Base-by-base conservation (phyloP, 2,329 filamentous ascomycete genomes). In the Diaporthe citriasiana region DNA sequence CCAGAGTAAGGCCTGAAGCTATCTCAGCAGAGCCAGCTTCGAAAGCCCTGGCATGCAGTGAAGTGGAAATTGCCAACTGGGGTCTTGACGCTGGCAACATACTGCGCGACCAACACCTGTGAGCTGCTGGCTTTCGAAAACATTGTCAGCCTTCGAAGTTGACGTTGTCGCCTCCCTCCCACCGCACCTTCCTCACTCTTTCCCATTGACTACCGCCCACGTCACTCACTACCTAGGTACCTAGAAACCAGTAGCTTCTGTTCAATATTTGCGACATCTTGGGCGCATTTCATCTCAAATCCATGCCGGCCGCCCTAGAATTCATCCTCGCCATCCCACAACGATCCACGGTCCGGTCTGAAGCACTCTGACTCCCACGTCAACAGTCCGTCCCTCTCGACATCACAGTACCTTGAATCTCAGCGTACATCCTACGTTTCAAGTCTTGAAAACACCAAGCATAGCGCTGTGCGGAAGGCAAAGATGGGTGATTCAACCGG, bases 161-260 rank as follows among this genome's bases (percentile, higher is more conserved):
- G 42, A 19, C 6, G 15, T 33, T 12, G 56, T 47, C 15, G 25
- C 40, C 4, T 30, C 7, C 57, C 38, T 19, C 30, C 2, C 15
- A 17, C 35, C 35, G 59, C 40, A 40, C 63, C 63, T 66, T 66
- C 63, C 63, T 27, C 38, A 66, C 45, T 66, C 22, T 35, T 66
- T 66, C 27, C 22, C 45, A n/a, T 45, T 40, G 19, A 30, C 59
- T n/a, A 22, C 59, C 27, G 27, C 63, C 45, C 63, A 22, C 38
- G 19, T 56, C 25, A 63, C 40, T 33, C 19, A 38, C 38, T 66
- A 17, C 19, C 27, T 22, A 66, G 15, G 45, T 19, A n/a, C 47
- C 47, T 51, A 25, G n/a, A 51, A 51, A 51, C 6, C 1, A 51
- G 10, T 15, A 57, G 10, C 55, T 56, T 1, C 30, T n/a, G 22